Base-by-base conservation (phyloP, 352 stramenopile species). In the Thraustotheca clavata region DNA sequence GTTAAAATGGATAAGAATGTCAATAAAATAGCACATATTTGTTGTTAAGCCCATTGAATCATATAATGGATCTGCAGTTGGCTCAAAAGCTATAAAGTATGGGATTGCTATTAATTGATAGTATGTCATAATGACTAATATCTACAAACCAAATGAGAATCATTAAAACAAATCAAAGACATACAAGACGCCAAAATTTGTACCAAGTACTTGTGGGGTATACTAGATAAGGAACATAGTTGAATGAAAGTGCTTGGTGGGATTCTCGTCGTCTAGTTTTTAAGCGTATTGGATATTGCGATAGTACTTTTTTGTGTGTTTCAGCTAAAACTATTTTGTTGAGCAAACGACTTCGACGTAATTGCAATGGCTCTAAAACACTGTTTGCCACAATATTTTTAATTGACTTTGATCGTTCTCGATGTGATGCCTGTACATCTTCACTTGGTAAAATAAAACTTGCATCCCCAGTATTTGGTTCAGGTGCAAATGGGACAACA, bases 1-100 rank as follows among this genome's bases (percentile, higher is more conserved):
- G 68, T 87, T 88, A 60, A 92, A 92, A 22, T 78, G 76, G 36
- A 92, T 77, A 16, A 77, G 46, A 43, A 90, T 90, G 54, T 92
- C 80, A 48, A 77, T 57, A 3, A 71, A 77, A 43, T 90, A 92
- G 16, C 89, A 67, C 43, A 69, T 67, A 40, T 76, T 90, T 63
- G 38, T 65, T 3, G 33, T 16, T 4, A 65, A 20, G 11, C 26
- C 38, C 18, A 65, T 22, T 0, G 6, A 4, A 46, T 65, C 38
- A 29, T 54, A 7, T 29, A 6, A n/a, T n/a, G 57, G 57, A 35
- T 65, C 20, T 0, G 41, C 38, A 0, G 2, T 3, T 31, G 57
- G n/a, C n/a, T 9, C n/a, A 40, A 91, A 91, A 0, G 80, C 82
- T 20, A 91, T 65, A 2, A 65, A 68, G 48, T 86, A 91, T 16